Evolutionary conservation across 2,329 filamentous ascomycete species (phyloP).

Genomic region (Talaromyces sp.): DNA sequence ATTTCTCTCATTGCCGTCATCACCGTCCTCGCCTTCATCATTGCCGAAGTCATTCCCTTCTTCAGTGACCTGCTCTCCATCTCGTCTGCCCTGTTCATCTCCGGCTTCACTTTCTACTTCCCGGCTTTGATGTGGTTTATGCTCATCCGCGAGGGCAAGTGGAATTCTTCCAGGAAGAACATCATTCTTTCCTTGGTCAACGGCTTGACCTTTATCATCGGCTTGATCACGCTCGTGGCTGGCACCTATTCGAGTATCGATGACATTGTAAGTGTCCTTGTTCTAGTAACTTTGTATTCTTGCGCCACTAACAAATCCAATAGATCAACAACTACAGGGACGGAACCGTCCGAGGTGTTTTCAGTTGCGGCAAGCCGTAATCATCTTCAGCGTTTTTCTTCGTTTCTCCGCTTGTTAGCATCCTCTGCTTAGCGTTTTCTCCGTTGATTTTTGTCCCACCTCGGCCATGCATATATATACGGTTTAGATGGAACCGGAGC

Average conservation of each 20-base stretch:
- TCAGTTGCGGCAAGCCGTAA: constrained; percentile 3
- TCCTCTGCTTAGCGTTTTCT: background rate
- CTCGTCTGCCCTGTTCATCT: constrained; percentile 67
- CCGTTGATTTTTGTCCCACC: background rate
- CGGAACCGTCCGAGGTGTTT: constrained; percentile 5
- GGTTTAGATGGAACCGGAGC: background rate
- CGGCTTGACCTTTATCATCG: constrained; percentile 62
- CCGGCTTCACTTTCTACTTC: constrained; percentile 79
- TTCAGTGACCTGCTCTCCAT: constrained; percentile 60
- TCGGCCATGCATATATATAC: background rate
- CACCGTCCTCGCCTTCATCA: constrained; percentile 78
- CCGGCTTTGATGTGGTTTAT: constrained; percentile 41
- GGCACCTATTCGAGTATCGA: constrained; percentile 66
- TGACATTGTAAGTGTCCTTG: constrained; percentile 26
- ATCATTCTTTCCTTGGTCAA: constrained; percentile 59
- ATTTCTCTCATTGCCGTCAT: constrained; percentile 37
- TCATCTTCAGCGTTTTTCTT: background rate
- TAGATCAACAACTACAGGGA: constrained; percentile 9
- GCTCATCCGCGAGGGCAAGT: constrained; percentile 23
- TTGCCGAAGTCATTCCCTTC: constrained; percentile 80
- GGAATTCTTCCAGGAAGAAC: constrained; percentile 37
- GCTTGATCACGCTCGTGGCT: constrained; percentile 66
- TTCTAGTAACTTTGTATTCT: background rate
- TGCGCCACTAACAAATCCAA: constrained; percentile 3
- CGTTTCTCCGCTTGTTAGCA: background rate